These are phyloP conservation scores for Vigna unguiculata DNA, from an alignment of 306 rosid genomes.

Conservation along the genomic window DNA sequence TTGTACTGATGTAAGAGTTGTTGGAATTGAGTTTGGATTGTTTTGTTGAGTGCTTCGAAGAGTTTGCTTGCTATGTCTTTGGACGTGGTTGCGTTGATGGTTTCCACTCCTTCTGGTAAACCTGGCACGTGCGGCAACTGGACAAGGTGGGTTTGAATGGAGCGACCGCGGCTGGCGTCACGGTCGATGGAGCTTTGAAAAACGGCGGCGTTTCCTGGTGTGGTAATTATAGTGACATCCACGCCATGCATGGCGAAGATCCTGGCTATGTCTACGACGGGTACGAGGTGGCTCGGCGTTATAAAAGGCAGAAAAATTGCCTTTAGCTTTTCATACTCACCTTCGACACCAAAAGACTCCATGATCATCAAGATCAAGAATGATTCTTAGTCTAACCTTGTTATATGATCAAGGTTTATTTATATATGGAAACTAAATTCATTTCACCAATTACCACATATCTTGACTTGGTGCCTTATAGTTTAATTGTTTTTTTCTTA, in stretches of 20 bases:
- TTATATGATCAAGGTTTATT: too few species aligned
- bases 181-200: conserved; percentile 19
- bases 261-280: not conserved
- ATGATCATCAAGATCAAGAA: not conserved
- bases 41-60: not conserved
- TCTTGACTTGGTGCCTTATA: too few species aligned
- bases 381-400: too few species aligned
- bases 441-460: too few species aligned
- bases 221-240: conserved; percentile 4
- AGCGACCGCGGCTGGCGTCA: not conserved
- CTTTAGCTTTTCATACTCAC: not conserved
- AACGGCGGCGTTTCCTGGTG: conserved; percentile 18
- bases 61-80: not conserved
- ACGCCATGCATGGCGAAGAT: conserved; percentile 1
- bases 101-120: not conserved
- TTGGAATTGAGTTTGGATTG: not conserved
- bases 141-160: not conserved
- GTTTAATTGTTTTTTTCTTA: too few species aligned
- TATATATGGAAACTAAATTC: too few species aligned
- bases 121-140: not conserved
- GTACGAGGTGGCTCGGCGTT: not conserved
- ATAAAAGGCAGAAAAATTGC: conserved; percentile 3
- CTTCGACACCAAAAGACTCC: not conserved
- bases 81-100: not conserved
- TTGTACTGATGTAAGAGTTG: not conserved